phyloP scores from a whole-genome alignment of 352 stramenopile genomes.

The Globisporangium nunn region DNA sequence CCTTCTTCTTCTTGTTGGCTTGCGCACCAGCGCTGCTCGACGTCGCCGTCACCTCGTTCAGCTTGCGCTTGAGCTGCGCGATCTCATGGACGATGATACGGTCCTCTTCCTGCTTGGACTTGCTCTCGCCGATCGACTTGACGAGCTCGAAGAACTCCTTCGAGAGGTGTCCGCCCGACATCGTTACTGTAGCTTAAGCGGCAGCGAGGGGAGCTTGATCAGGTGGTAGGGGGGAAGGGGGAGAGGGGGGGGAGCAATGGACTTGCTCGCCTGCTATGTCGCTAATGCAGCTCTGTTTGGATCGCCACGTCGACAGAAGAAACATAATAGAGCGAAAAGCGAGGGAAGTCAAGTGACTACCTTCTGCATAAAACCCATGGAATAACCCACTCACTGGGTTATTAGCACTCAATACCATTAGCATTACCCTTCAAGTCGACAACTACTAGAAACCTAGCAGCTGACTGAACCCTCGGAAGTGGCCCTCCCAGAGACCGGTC shows the following conservation, averaged over 20 bases:
- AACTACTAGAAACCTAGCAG: too few species aligned
- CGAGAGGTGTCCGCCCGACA: conserved; percentile 87
- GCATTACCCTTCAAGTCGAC: too few species aligned
- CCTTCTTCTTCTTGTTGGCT: conserved; percentile 95
- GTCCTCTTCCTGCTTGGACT: conserved; percentile 99
- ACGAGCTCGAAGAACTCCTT: conserved; percentile 99
- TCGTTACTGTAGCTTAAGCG: conserved; percentile 12
- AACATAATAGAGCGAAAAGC: too few species aligned
- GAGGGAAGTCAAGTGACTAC: not conserved
- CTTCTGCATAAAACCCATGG: not conserved
- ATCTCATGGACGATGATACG: conserved; percentile 98
- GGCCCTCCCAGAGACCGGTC: too few species aligned
- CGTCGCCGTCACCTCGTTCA: conserved; percentile 81
- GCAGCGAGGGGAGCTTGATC: too few species aligned
- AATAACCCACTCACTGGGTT: not conserved
- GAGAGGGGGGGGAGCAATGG: not conserved
- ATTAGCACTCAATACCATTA: not conserved
- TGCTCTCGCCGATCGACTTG: conserved; percentile 99
- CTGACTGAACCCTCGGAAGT: too few species aligned
- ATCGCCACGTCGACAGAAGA: too few species aligned
- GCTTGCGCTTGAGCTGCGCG: conserved; percentile 93
- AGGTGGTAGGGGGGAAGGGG: not conserved
- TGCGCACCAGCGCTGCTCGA: conserved; percentile 65
- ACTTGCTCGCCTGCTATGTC: not conserved
- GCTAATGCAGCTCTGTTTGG: too few species aligned